Base-by-base conservation (phyloP, 208 protist species). In the Wallacemonas collosoma region DNA sequence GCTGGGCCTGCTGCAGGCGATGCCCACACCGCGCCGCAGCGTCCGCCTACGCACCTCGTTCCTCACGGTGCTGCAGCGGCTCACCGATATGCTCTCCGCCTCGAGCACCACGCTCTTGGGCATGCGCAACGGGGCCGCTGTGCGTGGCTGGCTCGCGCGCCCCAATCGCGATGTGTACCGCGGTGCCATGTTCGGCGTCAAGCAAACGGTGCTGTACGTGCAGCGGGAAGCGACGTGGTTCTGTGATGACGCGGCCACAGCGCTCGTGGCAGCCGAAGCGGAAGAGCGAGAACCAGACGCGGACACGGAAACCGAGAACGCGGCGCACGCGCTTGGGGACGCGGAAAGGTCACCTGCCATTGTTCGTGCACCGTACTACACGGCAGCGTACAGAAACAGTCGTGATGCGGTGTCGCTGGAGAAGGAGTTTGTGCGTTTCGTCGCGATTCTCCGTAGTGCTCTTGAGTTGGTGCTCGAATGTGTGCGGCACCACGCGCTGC, bases 171-270 rank as follows among this genome's bases (percentile, higher is more conserved):
- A 86, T 17, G 80, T 88, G 71, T 89, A 87, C 62, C 84, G 90
- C 43, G 73, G 76, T 35, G 61, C 87, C 47, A 72, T 84, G 6
- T 93, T 91, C 71, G 90, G 78, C 2, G 40, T 95, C 36, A 89
- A 90, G 76, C 90, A 95, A 75, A 86, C 81, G n/a, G 79, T 78
- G 36, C 41, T 86, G 43, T 85, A 91, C 63, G 68, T 93, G 67
- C 76, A 90, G 72, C 69, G 75, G 15, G 81, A 68, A 39, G 82
- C 86, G 4, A 73, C 63, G 26, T 74, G 68, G 50, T 81, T 74
- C 71, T 50, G 64, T 6, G 73, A 9, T 5, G 63, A 1, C 9
- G 70, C 26, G 14, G 45, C 38, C 8, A 40, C 69, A 5, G 12
- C 2, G 53, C 38, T n/a, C 4, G 48, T 8, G 3, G 35, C 4